A percentile compares a stretch with the other conserved stretches of the same genome.
Evolutionary conservation across 2,329 filamentous ascomycete species (phyloP).

Genomic region (Calonectria pauciramosa): DNA sequence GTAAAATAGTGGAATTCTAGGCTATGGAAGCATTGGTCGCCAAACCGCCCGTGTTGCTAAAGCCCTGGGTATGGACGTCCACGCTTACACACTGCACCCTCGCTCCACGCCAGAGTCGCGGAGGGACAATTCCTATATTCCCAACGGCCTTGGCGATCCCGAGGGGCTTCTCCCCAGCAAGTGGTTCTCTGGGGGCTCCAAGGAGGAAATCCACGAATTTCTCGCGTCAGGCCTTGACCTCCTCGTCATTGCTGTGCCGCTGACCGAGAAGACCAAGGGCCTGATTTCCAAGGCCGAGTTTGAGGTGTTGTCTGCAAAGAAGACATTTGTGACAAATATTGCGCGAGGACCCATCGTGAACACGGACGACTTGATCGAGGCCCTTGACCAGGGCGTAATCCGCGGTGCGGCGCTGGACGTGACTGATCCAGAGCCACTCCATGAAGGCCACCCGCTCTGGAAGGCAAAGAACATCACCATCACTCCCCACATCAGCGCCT

Average conservation of each 20-base stretch:
- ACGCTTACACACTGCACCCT: constrained; percentile 81
- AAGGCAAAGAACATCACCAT: constrained; percentile 77
- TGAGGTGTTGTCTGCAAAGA: constrained; percentile 57
- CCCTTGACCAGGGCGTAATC: constrained; percentile 63
- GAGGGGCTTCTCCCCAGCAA: constrained; percentile 62
- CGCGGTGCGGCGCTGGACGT: constrained; percentile 82
- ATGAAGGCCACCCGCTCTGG: constrained; percentile 78
- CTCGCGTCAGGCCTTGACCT: constrained; percentile 65
- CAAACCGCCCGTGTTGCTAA: constrained; percentile 69
- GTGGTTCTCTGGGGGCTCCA: constrained; percentile 64
- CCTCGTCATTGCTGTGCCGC: constrained; percentile 64
- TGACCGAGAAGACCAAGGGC: constrained; percentile 62
- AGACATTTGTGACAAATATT: constrained; percentile 79
- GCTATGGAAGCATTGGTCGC: constrained; percentile 68
- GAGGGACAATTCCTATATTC: constrained; percentile 74
- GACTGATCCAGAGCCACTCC: constrained; percentile 83
- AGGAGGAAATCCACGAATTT: constrained; percentile 63
- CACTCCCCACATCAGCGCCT: constrained; percentile 64
- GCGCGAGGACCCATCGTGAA: constrained; percentile 69
- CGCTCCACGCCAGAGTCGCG: constrained; percentile 76
- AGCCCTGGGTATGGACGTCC: constrained; percentile 78
- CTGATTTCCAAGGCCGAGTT: constrained; percentile 67
- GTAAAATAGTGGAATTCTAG: constrained; percentile 61
- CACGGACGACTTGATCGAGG: constrained; percentile 71
- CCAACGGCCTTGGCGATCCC: constrained; percentile 73